Base-by-base conservation (phyloP, 2,329 filamentous ascomycete species). In the Zopfia rhizophila region DNA sequence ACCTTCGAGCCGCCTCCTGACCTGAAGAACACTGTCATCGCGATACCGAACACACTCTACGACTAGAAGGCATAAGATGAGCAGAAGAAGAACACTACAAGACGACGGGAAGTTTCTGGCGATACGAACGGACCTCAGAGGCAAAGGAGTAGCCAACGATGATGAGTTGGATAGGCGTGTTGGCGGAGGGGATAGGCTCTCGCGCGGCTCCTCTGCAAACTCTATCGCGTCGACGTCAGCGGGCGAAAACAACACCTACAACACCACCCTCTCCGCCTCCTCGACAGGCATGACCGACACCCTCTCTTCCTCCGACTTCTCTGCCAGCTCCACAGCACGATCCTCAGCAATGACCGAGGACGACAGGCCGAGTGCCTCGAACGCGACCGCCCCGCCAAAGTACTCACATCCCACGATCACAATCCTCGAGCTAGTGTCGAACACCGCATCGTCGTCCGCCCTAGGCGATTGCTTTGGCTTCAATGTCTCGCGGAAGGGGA, bases 381-480 rank as follows among this genome's bases (percentile, higher is more conserved):
- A 38, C 18, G 47, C 56, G n/a, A 51, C 55, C n/a, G 44, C 53
- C 23, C 46, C 55, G 14, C 43, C 60, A 7, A 29, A 11, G 12
- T 60, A 70, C 48, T 60, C 66, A 3, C 64, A 64, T 25, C 69
- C 69, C 19, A 45, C 48, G 19, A 59, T 68, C 19, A 69, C 67
- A 21, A 56, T 73, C 13, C 65, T 73, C 33, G 65, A 72, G 27
- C 67, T 73, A 31, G 58, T 69, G 12, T 72, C 70, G 23, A 69
- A 71, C 48, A 68, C 63, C 6, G 70, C 69, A 1, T 70, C 69
- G 3, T 68, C 69, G 3, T 73, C 70, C 32, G 70, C 70, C 5
- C 61, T 73, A 29, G 68, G 69, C 8, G 66, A 70, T 22, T 63
- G 61, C 32, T 72, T 72, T 44, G 66, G 66, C 51, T 70, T 73